Base-by-base conservation (phyloP, 2,329 filamentous ascomycete genomes). In the Dactylellina drechsleri region DNA sequence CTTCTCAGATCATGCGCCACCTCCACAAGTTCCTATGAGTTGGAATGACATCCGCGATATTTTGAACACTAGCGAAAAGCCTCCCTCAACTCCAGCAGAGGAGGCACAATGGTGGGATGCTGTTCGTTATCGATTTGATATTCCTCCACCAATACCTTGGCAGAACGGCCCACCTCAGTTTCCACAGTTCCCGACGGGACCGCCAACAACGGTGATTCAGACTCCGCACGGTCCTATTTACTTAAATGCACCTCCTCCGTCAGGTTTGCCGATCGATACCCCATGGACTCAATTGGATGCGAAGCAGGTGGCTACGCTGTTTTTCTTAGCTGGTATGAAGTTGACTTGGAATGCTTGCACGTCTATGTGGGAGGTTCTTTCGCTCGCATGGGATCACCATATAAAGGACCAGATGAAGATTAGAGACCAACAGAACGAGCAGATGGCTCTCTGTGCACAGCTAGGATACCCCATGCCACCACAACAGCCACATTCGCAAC, bases 321-420 rank as follows among this genome's bases (percentile, higher is more conserved):
- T 65, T 13, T 7, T 73, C 0, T 20, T 73, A 0, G 45, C 68
- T 3, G 68, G 68, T 1, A 28, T 73, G 23, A 66, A 73, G 26
- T 23, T 73, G 20, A 28, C 54, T 18, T 73, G 54, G 60, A 73
- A 73, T 13, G 54, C 60, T 5, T 60, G 60, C 20, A 56, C 61
- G 6, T 56, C 53, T 5, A 60, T 65, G 47, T 73, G 68, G 68
- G 54, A 73, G 28, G 31, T 59, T 8, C 31, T 57, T 16, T 20
- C 60, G 1, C 31, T 59, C 10, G 68, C 68, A 10, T 66, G 50
- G n/a, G 62, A 73, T 53, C 60, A 73, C 23, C 66, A 59, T 36
- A 28, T 66, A 2, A 45, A 73, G 1, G 68, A 73, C 28, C 49
- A 61, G 10, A 54, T 73, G 36, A 73, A 56, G n/a, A 18, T 56